Evolutionary conservation across 441 rosid species (phyloP), one percentile per base, ranked within the genome.

Genomic region (Theobroma grandiflorum): DNA sequence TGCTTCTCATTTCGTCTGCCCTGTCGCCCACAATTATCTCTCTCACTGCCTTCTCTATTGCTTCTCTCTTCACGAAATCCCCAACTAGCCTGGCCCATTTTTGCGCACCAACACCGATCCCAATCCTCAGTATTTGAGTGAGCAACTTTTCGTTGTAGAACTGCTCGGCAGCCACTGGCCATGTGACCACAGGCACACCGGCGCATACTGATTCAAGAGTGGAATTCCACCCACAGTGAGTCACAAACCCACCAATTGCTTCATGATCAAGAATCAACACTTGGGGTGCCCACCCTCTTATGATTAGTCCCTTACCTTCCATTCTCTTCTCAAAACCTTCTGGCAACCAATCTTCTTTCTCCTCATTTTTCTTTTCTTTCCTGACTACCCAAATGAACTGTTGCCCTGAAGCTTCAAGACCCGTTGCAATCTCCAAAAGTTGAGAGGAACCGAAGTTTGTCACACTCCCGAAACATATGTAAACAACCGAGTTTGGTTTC

Each of bases 1-100:
- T 82, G n/a, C 9, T 61, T 3, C 90, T 89, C 88, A 86, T 86
- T 78, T 85, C 91, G 79, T 83, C 87, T 14, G 87, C 93, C 68
- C 82, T 86, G 22, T 83, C 86, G 1, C 92, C 91, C 18, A 50
- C 76, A 84, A 89, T 83, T 1, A 92, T 47, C 16, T 74, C 85
- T 72, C 37, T 86, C 78, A 89, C 79, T 0, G 90, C 94, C 70
- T 18, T 12, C 57, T 83, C 88, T 42, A 93, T 81, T 3, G 82
- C 83, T 57, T 85, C 89, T 53, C 85, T 88, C 68, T 75, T 80
- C 45, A 89, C 78, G 10, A 63, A 72, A 66, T 85, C 86, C 5
- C 89, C 88, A 1, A 53, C 78, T 0, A 31, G 1, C 18, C 40
- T 69, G 40, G 62, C 83, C 82, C 84, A 82, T 66, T 78, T 76